Base-by-base conservation (phyloP, 306 rosid genomes). In the Quercus mongolica region DNA sequence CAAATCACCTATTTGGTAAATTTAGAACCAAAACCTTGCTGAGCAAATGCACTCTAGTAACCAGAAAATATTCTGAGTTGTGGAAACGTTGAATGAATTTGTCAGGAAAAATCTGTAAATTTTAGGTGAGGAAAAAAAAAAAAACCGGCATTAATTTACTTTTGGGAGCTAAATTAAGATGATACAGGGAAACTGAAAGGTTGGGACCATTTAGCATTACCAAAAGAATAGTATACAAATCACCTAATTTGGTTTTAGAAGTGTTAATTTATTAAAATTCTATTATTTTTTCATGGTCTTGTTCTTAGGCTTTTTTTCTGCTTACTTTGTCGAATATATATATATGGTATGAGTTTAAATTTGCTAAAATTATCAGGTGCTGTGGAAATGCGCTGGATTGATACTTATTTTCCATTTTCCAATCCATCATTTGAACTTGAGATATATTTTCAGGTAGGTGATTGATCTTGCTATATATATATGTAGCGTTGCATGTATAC, bases 371-470 rank as follows among this genome's bases (percentile, higher is more conserved):
- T 85, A 81, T 77, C 89, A 96, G 99, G 99, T 84, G 85, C 87
- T 63, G 97, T 96, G 79, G 97, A 96, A 80, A 92, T 92, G 95
- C 99, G 94, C 51, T 96, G 99, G 99, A 89, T 96, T 73, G 98
- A 96, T 86, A 89, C 99, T 54, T 96, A 93, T 83, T 93, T 93
- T 78, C 98, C 99, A 41, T 96, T 96, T 81, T 91, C 99, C 63
- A 80, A 89, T 82, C 99, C 99, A 31, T 96, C 98, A 33, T 93
- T 91, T 85, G 99, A 96, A 82, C 99, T 96, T 69, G 97, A 96
- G 88, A 93, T 96, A 69, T 93, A 89, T 83, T 96, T 96, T 81
- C 79, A 93, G 94, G 98, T 91, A 88, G 56, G 71, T 71, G 64
- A 55, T 52, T 77, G 74, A 69, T 76, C 82, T 23, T 78, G 12